Base-by-base conservation (phyloP, 1,284 basidiomycete species). In the Leccinum fallax region DNA sequence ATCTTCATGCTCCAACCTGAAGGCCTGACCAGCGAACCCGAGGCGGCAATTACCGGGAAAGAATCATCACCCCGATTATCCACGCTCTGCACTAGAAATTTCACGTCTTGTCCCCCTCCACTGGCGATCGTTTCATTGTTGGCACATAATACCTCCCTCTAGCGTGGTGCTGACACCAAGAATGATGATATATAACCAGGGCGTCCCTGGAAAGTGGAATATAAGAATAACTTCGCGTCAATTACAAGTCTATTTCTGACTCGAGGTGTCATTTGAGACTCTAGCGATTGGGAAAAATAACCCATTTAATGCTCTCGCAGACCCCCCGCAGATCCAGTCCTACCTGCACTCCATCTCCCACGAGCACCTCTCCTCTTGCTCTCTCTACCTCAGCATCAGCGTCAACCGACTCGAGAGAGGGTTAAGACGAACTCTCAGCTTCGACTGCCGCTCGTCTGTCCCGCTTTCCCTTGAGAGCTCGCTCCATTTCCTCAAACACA, bases 401-500 rank as follows among this genome's bases (percentile, higher is more conserved):
- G n/a, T 52, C 6, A 34, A n/a, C 48, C 48, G 49, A 21, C 34
- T 34, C 64, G 61, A 64, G 64, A 67, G 46, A 46, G 21, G 51
- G 24, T 67, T 59, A 69, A 4, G 58, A 81, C 80, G 77, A 78
- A 80, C 79, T 74, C 72, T 71, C 69, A 38, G 67, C 65, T 61
- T 73, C 70, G 53, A 68, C 69, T 53, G 40, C 66, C 1, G 67
- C 66, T 30, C 74, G 68, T 19, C 56, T 62, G 53, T 66, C 71
- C 66, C 74, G 76, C 67, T 83, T 85, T 70, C 76, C 80, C 67
- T 78, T 74, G 69, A 90, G 72, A 19, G 76, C 67, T 65, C 79
- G 76, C 68, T 92, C 90, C 77, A 92, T 78, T 71, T 86, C 83
- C 67, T 88, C 87, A 67, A 92, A 92, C 5, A 87, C 87, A 65